These are phyloP conservation scores for Tetrapyrgos nigripes DNA, from an alignment of 1,284 basidiomycete species.

Conservation along the genomic window DNA sequence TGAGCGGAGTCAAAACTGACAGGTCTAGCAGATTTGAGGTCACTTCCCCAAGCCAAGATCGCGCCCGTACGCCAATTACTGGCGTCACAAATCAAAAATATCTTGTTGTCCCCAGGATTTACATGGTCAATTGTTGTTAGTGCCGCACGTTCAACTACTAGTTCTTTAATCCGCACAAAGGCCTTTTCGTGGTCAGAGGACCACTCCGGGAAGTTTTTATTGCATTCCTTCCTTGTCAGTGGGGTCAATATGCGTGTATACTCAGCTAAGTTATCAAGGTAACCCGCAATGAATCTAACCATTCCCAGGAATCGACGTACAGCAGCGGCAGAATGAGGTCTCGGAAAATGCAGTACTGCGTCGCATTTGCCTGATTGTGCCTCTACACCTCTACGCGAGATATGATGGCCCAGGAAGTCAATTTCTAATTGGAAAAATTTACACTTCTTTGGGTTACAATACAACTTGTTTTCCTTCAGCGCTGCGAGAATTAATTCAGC, in stretches of 20 bases:
- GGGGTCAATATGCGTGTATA: slow-evolving; percentile 27
- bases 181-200: not conserved
- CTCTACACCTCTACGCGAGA: slow-evolving; percentile 13
- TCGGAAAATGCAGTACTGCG: not conserved
- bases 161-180: not conserved
- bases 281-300: not conserved
- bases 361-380: not conserved
- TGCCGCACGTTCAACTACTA: slow-evolving; percentile 23
- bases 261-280: no score
- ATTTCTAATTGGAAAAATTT: no score
- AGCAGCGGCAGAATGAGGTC: not conserved
- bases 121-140: slow-evolving; percentile 37
- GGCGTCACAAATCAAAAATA: no score
- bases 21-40: no score
- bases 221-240: slow-evolving; percentile 27
- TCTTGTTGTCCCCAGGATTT: no score
- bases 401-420: no score
- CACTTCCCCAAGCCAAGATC: no score
- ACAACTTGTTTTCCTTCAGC: slow-evolving; percentile 19
- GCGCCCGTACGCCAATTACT: no score
- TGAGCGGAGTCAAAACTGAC: no score
- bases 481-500: slow-evolving; percentile 32
- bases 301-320: not conserved
- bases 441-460: no score
- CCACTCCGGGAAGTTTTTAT: not conserved